Evolutionary conservation across 495 filamentous ascomycete genomes (phyloP).

Genomic region (Hypoxylon cercidicola): DNA sequence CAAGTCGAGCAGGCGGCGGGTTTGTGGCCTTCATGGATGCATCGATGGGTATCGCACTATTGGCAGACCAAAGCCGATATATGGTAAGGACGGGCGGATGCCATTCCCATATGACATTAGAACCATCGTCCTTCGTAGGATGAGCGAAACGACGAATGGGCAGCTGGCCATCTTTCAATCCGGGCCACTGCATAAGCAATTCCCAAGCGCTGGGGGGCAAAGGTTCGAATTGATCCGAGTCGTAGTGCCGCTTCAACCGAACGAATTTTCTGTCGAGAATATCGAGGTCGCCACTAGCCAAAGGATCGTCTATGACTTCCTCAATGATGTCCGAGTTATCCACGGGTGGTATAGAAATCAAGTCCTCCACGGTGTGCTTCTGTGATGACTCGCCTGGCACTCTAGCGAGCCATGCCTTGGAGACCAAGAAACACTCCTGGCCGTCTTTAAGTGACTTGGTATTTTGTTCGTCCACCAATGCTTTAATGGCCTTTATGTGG

Average conservation of each 20-base stretch:
- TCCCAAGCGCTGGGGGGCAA: conserved; percentile 85
- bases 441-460: conserved; percentile 68
- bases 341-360: conserved; percentile 63
- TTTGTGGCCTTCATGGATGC: conserved; percentile 67
- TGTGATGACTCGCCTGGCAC: conserved; percentile 57
- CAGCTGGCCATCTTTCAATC: conserved; percentile 73
- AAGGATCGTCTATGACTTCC: conserved; percentile 57
- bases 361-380: conserved; percentile 32
- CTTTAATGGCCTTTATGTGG: conserved; percentile 76
- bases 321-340: conserved; percentile 82
- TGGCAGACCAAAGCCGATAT: conserved; percentile 74
- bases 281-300: conserved; percentile 47
- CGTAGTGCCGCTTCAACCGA: conserved; percentile 77
- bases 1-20: conserved; percentile 65
- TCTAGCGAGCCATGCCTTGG: conserved; percentile 78
- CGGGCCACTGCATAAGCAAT: conserved; percentile 82
- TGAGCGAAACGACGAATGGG: conserved; percentile 80
- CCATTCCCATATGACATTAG: conserved; percentile 83
- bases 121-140: conserved; percentile 67
- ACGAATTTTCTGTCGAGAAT: conserved; percentile 66
- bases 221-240: conserved; percentile 76
- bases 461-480: conserved; percentile 66
- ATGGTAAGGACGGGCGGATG: conserved; percentile 89
- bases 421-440: conserved; percentile 80
- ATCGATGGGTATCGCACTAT: conserved; percentile 63